Evolutionary conservation across 2,329 filamentous ascomycete genomes (phyloP), one percentile per base, ranked within the genome.

Genomic region (Monosporascus sp.): DNA sequence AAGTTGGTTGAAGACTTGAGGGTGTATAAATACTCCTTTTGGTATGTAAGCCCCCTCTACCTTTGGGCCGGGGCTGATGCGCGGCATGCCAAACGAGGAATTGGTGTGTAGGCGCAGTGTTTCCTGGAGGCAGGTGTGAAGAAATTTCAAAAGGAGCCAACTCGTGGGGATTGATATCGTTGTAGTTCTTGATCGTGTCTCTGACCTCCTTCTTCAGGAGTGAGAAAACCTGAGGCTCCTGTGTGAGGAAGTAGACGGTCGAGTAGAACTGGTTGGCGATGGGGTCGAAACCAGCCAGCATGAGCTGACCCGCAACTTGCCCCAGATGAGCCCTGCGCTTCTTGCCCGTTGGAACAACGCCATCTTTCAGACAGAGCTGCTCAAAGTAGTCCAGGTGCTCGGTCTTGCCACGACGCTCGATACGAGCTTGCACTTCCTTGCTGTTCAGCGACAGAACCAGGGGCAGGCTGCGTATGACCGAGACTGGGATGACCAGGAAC

Each of bases 371-470:
- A 4, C 61, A 14, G 1, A 65, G 44, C 27, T 61, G 55, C n/a
- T 64, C 62, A 25, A 63, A 53, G 34, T 64, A 61, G 55, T 65
- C 63, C 5, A 55, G 31, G 42, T 64, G 59, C 42, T 59, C 46
- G 3, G 52, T 54, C 18, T 57, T 51, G 14, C 59, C 60, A 5
- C 58, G 57, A 9, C 53, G 55, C 18, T 58, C 53, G 25, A 65
- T 59, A 7, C 62, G 61, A 20, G 37, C 20, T 22, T 57, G 37
- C 0, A 62, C 42, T 6, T 57, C 58, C 17, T 60, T 34, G 1
- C n/a, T 11, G 47, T 60, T 63, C 44, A 51, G 38, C 8, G 27
- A 42, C 5, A 60, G 39, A 2, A 60, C 45, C 17, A 6, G 24
- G 5, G 54, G 38, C 24, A 57, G 18, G 22, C 47, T 39, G 7